Evolutionary conservation across 2,329 filamentous ascomycete species (phyloP).

Genomic region (Endothia cerciana): DNA sequence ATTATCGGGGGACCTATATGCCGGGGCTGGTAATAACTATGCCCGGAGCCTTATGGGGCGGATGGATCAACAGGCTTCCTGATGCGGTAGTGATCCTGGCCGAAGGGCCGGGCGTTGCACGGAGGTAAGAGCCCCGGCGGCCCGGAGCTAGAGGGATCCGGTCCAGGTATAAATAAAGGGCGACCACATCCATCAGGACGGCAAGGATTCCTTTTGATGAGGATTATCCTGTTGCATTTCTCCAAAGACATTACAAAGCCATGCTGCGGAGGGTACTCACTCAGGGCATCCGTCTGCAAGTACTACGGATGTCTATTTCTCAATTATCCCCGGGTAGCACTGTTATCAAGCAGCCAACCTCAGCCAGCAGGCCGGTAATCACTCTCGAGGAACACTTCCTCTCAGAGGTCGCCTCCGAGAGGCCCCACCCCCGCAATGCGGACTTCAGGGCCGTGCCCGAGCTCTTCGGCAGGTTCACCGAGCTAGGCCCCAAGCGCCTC

Average conservation of each 20-base stretch:
- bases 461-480: constrained; percentile 33
- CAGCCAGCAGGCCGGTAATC: constrained; percentile 37
- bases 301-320: not conserved
- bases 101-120: not conserved
- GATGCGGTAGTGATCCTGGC: not conserved
- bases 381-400: constrained; percentile 49
- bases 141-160: not conserved
- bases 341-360: not conserved
- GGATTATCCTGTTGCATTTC: not conserved
- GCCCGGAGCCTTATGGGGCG: not conserved
- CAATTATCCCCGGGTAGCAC: not conserved
- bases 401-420: constrained; percentile 30
- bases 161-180: not conserved
- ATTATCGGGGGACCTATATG: not conserved
- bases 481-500: constrained; percentile 33
- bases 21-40: not conserved
- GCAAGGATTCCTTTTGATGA: not conserved
- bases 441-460: constrained; percentile 32
- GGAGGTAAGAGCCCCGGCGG: not conserved
- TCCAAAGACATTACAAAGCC: not conserved
- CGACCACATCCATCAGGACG: not conserved
- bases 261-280: not conserved
- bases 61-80: not conserved
- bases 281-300: not conserved
- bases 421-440: constrained; percentile 29